Evolutionary conservation across 2,329 filamentous ascomycete species (phyloP).

Genomic region (Colletotrichum filicis): DNA sequence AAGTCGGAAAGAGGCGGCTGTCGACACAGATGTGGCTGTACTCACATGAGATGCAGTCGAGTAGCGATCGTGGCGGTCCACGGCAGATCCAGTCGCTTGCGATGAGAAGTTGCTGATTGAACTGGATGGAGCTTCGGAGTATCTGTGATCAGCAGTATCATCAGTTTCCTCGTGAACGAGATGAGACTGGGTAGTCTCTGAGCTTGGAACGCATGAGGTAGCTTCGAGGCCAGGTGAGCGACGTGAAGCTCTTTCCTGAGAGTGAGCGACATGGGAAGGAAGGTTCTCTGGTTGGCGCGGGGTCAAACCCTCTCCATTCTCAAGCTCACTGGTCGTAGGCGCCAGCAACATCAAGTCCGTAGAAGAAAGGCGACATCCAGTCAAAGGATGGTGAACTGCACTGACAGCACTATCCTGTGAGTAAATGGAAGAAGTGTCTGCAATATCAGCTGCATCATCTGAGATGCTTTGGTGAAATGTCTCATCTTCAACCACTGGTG

Average conservation of each 20-base stretch:
- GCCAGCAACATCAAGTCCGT: slow-evolving; percentile 19
- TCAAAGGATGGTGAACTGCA: slow-evolving; percentile 24
- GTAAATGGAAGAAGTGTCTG: slow-evolving; percentile 38
- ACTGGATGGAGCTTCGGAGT: slow-evolving; percentile 3
- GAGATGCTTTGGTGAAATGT: slow-evolving; percentile 12
- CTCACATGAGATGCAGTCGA: neutral
- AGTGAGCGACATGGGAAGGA: neutral
- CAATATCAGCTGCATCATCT: slow-evolving; percentile 17
- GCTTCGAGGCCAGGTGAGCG: slow-evolving; percentile 3
- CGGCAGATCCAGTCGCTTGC: neutral
- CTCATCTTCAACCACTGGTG: neutral
- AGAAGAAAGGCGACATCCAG: neutral
- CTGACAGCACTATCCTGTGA: slow-evolving; percentile 38
- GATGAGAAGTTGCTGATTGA: neutral
- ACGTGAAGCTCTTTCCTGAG: neutral
- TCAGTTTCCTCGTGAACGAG: neutral
- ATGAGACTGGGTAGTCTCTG: neutral
- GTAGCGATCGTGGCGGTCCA: neutral
- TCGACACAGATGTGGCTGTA: slow-evolving; percentile 7
- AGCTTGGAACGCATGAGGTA: slow-evolving; percentile 7
- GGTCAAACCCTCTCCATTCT: neutral
- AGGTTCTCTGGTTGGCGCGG: slow-evolving; percentile 2
- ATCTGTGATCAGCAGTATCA: neutral
- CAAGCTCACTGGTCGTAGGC: neutral
- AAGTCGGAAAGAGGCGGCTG: slow-evolving; percentile 4